These are phyloP conservation scores for Protea cynaroides DNA, from an alignment of 164 flowering plant genomes.

Conservation along the genomic window DNA sequence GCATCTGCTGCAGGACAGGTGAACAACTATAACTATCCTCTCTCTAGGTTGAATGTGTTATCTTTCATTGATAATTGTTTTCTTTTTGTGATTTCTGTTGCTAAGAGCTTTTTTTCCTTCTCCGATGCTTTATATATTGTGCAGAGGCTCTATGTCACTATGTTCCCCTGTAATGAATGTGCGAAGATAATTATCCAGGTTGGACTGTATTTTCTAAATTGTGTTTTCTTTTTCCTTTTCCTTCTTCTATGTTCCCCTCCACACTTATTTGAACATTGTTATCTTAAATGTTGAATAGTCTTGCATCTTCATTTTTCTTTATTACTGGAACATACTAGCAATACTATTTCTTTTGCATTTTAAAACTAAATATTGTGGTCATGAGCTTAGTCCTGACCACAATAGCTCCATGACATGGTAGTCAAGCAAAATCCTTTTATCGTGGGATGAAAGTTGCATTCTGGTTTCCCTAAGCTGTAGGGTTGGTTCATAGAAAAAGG, in stretches of 20 bases:
- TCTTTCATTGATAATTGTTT: neutral
- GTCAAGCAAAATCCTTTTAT: too few species aligned
- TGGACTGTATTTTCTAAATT: neutral
- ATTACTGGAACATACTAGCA: too few species aligned
- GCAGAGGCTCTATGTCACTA: constrained; percentile 91
- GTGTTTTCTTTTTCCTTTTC: neutral
- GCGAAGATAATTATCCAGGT: constrained; percentile 97
- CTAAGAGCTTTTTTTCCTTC: neutral
- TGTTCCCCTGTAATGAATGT: constrained; percentile 98
- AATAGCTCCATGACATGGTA: too few species aligned
- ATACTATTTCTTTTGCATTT: too few species aligned
- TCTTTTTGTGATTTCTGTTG: neutral
- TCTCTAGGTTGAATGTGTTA: neutral
- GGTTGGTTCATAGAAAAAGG: too few species aligned
- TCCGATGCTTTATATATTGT: constrained; percentile 3
- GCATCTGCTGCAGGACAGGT: constrained; percentile 97
- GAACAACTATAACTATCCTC: constrained; percentile 9
- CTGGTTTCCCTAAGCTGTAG: too few species aligned
- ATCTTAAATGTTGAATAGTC: too few species aligned
- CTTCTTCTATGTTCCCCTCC: neutral
- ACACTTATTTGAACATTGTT: too few species aligned
- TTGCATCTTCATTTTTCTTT: too few species aligned
- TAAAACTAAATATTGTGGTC: too few species aligned
- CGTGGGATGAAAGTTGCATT: too few species aligned
- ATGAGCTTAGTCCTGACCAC: too few species aligned